phyloP scores from a whole-genome alignment of 371 early-diverging fungal genomes.

The Mortierella polycephala region DNA sequence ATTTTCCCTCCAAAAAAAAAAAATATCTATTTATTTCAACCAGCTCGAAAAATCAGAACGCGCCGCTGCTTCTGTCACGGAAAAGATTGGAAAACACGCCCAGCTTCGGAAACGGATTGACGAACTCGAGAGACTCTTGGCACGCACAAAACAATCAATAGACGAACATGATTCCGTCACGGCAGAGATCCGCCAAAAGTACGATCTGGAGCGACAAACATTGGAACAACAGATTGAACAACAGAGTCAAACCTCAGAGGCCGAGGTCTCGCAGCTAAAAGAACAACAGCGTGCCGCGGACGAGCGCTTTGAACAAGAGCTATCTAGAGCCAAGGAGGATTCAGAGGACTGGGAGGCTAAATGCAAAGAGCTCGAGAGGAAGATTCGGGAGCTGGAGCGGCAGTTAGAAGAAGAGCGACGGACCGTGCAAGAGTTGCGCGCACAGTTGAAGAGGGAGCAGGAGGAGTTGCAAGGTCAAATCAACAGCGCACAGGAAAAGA shows the following conservation, averaged over 20 bases:
- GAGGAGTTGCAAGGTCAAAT: conserved; percentile 23
- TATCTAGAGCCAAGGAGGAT: conserved; percentile 13
- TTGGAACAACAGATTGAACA: conserved; percentile 14
- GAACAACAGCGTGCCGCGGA: conserved; percentile 3
- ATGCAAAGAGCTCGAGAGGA: conserved; percentile 21
- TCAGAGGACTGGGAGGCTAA: conserved; percentile 25
- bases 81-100: conserved; percentile 27
- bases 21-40: no score
- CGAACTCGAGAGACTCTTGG: conserved; percentile 32
- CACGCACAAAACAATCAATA: conserved; percentile 18
- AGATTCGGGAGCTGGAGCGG: conserved; percentile 21
- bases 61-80: conserved; percentile 23
- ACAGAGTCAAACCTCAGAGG: conserved; percentile 11
- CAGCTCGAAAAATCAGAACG: conserved; percentile 52
- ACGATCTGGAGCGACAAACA: conserved; percentile 19
- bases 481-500: conserved; percentile 10
- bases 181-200: conserved; percentile 2
- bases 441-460: conserved; percentile 19
- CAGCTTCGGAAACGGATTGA: conserved; percentile 40
- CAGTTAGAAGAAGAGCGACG: conserved; percentile 21
- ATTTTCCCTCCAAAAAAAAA: no score
- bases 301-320: conserved; percentile 5
- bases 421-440: conserved; percentile 23
- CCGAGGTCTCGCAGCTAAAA: background rate
- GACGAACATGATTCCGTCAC: conserved; percentile 26